Evolutionary conservation across 768 basidiomycete species (phyloP).

Genomic region (Amanita thiersii): DNA sequence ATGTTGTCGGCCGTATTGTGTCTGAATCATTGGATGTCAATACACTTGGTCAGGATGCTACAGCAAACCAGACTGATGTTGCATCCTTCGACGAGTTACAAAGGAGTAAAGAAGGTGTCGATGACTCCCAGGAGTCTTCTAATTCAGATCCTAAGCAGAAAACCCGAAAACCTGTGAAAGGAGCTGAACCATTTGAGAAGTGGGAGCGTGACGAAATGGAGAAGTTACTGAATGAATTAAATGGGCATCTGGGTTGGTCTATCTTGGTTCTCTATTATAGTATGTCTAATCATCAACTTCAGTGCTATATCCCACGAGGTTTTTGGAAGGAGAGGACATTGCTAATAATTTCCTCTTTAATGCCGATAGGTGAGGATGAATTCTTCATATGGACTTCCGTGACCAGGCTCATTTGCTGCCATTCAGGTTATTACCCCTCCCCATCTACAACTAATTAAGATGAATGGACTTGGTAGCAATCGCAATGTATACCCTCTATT

Average conservation of each 20-base stretch:
- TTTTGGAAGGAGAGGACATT: slow-evolving; percentile 88
- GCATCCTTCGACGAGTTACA: slow-evolving; percentile 16
- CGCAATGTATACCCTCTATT: background rate
- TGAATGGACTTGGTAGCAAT: too few species aligned
- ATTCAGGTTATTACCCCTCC: slow-evolving; percentile 57
- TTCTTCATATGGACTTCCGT: background rate
- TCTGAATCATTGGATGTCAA: slow-evolving; percentile 47
- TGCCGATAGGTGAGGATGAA: slow-evolving; percentile 55
- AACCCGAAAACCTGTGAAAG: slow-evolving; percentile 31
- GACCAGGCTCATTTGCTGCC: slow-evolving; percentile 8
- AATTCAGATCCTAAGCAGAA: slow-evolving; percentile 14
- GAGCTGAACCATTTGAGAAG: slow-evolving; percentile 68
- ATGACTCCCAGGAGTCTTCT: slow-evolving; percentile 13
- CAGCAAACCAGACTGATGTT: slow-evolving; percentile 19
- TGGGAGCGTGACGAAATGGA: slow-evolving; percentile 92
- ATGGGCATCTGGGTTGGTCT: slow-evolving; percentile 78
- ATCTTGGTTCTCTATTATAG: background rate
- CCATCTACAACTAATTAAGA: slow-evolving; percentile 54
- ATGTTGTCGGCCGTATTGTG: slow-evolving; percentile 46
- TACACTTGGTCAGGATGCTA: slow-evolving; percentile 19
- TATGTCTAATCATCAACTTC: slow-evolving; percentile 8
- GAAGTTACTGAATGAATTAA: slow-evolving; percentile 59
- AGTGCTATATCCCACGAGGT: slow-evolving; percentile 82
- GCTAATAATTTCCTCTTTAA: slow-evolving; percentile 93
- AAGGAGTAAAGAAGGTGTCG: slow-evolving; percentile 23